phyloP scores from a whole-genome alignment of 1,139 yeast genomes.

The Hyphopichia burtonii region DNA sequence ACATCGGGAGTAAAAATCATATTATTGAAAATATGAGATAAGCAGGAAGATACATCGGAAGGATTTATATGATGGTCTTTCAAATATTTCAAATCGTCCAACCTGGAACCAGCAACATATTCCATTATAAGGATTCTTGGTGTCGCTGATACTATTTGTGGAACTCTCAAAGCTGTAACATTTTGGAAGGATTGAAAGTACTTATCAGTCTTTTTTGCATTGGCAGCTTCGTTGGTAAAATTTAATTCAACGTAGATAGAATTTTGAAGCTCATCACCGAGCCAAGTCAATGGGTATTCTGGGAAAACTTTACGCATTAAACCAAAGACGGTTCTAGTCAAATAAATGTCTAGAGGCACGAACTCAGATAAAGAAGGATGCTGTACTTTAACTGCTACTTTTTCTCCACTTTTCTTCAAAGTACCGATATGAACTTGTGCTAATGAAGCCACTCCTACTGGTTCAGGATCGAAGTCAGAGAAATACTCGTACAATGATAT shows the following conservation, averaged over 20 bases:
- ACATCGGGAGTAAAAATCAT: constrained; percentile 95
- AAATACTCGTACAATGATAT: constrained; percentile 64
- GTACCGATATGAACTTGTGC: constrained; percentile 92
- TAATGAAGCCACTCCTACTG: constrained; percentile 92
- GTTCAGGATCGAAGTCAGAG: constrained; percentile 62
- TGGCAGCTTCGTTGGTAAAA: constrained; percentile 81
- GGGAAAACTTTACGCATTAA: constrained; percentile 82
- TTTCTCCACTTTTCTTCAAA: constrained; percentile 57
- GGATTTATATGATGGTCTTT: constrained; percentile 64
- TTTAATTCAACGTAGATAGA: constrained; percentile 88
- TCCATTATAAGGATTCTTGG: constrained; percentile 86
- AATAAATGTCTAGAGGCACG: constrained; percentile 82
- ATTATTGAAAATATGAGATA: constrained; percentile 86
- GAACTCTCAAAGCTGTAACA: constrained; percentile 77
- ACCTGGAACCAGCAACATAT: constrained; percentile 74
- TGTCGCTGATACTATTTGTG: constrained; percentile 65
- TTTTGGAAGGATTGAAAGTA: constrained; percentile 59
- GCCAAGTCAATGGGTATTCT: constrained; percentile 90
- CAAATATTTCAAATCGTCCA: constrained; percentile 72
- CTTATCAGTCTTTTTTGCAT: constrained; percentile 65
- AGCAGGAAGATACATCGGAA: constrained; percentile 76
- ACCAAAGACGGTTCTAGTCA: constrained; percentile 75
- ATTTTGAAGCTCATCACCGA: constrained; percentile 84
- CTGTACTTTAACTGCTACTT: constrained; percentile 91
- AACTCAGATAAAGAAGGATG: constrained; percentile 87